Conservation (phyloP, 2,329 filamentous ascomycete species). For the Albifimbria verrucaria region DNA sequence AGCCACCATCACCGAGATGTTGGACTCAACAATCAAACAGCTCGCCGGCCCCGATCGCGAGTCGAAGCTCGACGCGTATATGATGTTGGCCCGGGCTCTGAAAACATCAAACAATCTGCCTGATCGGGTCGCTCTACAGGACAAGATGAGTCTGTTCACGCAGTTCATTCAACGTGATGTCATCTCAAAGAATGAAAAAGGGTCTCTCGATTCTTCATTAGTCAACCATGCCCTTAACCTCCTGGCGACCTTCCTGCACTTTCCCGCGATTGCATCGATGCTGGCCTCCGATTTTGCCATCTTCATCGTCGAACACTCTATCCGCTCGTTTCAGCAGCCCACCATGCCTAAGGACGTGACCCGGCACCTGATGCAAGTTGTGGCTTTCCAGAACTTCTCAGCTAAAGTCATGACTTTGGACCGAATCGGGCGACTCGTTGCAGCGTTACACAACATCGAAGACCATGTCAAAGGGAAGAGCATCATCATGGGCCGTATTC, state of each 20-base stretch:
- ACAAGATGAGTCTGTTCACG: constrained; percentile 73
- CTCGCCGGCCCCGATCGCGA: constrained; percentile 71
- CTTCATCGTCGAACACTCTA: constrained; percentile 78
- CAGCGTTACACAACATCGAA: constrained; percentile 68
- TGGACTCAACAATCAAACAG: constrained; percentile 81
- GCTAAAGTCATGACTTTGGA: constrained; percentile 69
- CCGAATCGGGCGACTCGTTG: constrained; percentile 67
- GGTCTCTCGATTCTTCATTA: constrained; percentile 63
- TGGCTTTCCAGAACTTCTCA: constrained; percentile 77
- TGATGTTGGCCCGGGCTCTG: constrained; percentile 70
- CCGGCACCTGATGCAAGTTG: constrained; percentile 74
- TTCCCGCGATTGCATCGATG: constrained; percentile 64
- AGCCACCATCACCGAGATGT: constrained; percentile 70
- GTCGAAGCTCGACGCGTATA: constrained; percentile 80
- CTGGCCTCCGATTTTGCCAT: constrained; percentile 75
- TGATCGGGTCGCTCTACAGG: constrained; percentile 66
- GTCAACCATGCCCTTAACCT: constrained; percentile 75
- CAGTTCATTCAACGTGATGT: constrained; percentile 86
- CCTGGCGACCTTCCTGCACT: constrained; percentile 72
- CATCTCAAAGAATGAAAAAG: constrained; percentile 53
- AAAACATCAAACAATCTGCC: constrained; percentile 81
- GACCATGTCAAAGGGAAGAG: constrained; percentile 75
- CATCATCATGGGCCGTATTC: constrained; percentile 71
- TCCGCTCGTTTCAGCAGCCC: constrained; percentile 67
- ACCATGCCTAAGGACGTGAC: constrained; percentile 72